Evolutionary conservation across 2,329 filamentous ascomycete species (phyloP), one percentile per base, ranked within the genome.

Genomic region (Emydomyces testavorans): DNA sequence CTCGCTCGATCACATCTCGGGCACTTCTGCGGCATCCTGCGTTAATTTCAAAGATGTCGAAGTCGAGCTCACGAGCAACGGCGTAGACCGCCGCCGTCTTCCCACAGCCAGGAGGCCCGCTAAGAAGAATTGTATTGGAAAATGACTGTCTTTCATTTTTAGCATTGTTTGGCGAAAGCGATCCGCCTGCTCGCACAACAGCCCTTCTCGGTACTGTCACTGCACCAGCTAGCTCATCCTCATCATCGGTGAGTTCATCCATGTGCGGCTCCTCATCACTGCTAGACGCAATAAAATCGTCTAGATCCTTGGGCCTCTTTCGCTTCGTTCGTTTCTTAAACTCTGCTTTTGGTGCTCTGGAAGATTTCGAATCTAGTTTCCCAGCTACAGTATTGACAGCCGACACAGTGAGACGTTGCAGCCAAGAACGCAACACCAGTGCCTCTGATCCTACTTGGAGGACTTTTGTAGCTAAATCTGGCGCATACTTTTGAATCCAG

Each of bases 1-100:
- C 86, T 56, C 78, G 85, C 58, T 98, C 92, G 28, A 94, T 63
- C 40, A 98, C 80, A 58, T 98, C 92, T 62, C 83, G 92, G 26
- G 89, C 90, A 59, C 79, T 94, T 52, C 92, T 76, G 43, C 89
- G 80, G 55, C 79, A 86, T 51, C 86, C 79, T 0, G 90, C 71
- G 58, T 94, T 93, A 60, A 98, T 88, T 65, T 98, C 92, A 56
- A 98, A 98, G 1, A 98, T 77, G 58, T 94, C 89, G 59, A 93
- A 96, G 1, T 78, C 87, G 13, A 96, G 73, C 65, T 98, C 90
- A 59, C 85, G 90, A 3, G 92, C 90, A 35, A 89, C 83, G 3
- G 92, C 92, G 63, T 93, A 89, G 0, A 95, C 83, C 1, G 88
- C 80, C 4, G 93, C 89, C 10, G 89, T 94, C 68, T 98, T 98